Base-by-base conservation (phyloP, 352 stramenopile species). In the Peronospora belbahrii region DNA sequence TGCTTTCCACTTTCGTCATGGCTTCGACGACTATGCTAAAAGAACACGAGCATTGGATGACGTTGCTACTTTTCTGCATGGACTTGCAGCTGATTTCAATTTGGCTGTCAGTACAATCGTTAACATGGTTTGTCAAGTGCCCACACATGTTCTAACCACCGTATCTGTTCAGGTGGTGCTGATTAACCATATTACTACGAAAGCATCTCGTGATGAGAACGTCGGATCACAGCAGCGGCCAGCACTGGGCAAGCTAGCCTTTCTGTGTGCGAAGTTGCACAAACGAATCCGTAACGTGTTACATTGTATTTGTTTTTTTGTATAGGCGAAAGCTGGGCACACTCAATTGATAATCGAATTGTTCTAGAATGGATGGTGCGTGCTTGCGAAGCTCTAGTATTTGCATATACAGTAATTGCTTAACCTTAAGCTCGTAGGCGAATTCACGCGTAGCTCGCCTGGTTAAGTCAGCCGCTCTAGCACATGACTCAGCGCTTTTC, bases 1-100 rank as follows among this genome's bases (percentile, higher is more conserved):
- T 14, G 87, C 94, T 10, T 98, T 97, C 70, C 94, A 97, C 59
- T 96, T 95, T 64, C 74, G 94, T 7, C 83, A 95, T 35, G 78
- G 70, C 0, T 90, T 86, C 38, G 74, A 90, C 42, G 65, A 94
- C 30, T 91, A 79, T 39, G 41, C 48, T 1, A 66, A 83, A 49
- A 72, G 88, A 13, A 50, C 70, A 8, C 63, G 81, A 18, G 59
- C 71, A 8, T 58, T 97, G n/a, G 79, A 84, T n/a, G 58, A 62
- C 18, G 59, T 95, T 35, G 78, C 87, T 28, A 53, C 42, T 0
- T 70, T 84, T 36, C 56, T 98, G 23, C 70, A 88, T 34, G 52
- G 60, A 9, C 34, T 93, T 4, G 65, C 74, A 0, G 27, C 48
- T 11, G 71, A 87, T 20, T 84, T 79, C 38, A 56, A 79, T 28